Conservation (phyloP, 805 yeast species). For the Schwanniomyces vanrijiae region DNA sequence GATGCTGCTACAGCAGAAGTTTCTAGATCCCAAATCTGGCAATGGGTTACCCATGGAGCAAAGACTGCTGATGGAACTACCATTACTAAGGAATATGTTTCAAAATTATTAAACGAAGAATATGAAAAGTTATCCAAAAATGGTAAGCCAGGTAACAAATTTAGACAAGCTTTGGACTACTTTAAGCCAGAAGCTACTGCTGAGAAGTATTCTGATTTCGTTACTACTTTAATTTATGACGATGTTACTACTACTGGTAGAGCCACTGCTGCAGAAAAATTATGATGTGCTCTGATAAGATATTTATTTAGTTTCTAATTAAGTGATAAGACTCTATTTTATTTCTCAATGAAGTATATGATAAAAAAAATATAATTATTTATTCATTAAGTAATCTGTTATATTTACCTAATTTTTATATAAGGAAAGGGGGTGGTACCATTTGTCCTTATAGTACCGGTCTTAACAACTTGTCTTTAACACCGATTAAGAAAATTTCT, state of each 20-base stretch:
- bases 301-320: background rate
- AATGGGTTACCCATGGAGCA: conserved; percentile 78
- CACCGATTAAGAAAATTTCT: background rate
- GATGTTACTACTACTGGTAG: conserved; percentile 60
- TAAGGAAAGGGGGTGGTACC: no score
- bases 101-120: conserved; percentile 59
- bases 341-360: background rate
- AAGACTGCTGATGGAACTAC: conserved; percentile 55
- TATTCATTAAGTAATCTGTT: background rate
- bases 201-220: conserved; percentile 71
- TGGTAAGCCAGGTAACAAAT: conserved; percentile 64
- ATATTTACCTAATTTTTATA: no score
- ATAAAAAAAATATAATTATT: background rate
- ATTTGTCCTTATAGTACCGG: no score
- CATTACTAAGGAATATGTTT: conserved; percentile 61
- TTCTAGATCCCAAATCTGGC: conserved; percentile 77
- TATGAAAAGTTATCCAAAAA: conserved; percentile 48
- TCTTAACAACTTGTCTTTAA: no score
- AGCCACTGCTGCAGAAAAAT: conserved; percentile 41
- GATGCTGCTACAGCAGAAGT: conserved; percentile 92
- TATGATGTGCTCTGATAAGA: conserved; percentile 17
- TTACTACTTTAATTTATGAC: conserved; percentile 74
- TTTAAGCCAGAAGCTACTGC: conserved; percentile 74
- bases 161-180: conserved; percentile 64
- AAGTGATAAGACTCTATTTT: background rate